These are phyloP conservation scores for Fusarium albosuccineum DNA, from an alignment of 2,329 filamentous ascomycete species.

Conservation along the genomic window DNA sequence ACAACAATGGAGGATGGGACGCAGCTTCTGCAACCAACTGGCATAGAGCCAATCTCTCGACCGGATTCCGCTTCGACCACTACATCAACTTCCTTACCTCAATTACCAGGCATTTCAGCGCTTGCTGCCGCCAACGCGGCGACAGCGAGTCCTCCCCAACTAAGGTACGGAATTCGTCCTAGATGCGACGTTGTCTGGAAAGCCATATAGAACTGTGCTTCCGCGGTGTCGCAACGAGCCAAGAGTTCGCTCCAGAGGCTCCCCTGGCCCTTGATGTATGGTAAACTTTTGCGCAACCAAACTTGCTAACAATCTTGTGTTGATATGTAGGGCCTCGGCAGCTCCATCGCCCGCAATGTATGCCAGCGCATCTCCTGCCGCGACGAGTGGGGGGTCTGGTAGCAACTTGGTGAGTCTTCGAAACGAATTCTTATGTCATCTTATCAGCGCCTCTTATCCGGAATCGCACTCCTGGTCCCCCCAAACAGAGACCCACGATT, in stretches of 20 bases:
- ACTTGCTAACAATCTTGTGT: conserved; percentile 33
- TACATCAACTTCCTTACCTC: conserved; percentile 56
- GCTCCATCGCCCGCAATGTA: conserved; percentile 44
- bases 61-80: conserved; percentile 64
- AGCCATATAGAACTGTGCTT: conserved; percentile 1
- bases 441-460: conserved; percentile 18
- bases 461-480: conserved; percentile 17
- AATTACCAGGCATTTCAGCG: conserved; percentile 61
- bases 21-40: conserved; percentile 55
- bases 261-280: neutral
- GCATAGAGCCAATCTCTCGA: conserved; percentile 63
- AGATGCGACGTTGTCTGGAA: conserved; percentile 3
- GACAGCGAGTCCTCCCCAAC: conserved; percentile 57
- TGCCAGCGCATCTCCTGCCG: conserved; percentile 54
- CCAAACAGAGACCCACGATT: conserved; percentile 1
- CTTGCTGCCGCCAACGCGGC: conserved; percentile 58
- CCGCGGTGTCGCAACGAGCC: too few species aligned
- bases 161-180: conserved; percentile 56
- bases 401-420: conserved; percentile 56
- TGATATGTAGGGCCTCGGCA: conserved; percentile 35
- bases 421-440: conserved; percentile 22
- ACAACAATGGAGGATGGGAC: conserved; percentile 62
- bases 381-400: conserved; percentile 55
- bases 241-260: too few species aligned
- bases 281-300: conserved; percentile 19